Evolutionary conservation across 192 early-diverging fungal species (phyloP).

Genomic region (Coemansia sp.): DNA sequence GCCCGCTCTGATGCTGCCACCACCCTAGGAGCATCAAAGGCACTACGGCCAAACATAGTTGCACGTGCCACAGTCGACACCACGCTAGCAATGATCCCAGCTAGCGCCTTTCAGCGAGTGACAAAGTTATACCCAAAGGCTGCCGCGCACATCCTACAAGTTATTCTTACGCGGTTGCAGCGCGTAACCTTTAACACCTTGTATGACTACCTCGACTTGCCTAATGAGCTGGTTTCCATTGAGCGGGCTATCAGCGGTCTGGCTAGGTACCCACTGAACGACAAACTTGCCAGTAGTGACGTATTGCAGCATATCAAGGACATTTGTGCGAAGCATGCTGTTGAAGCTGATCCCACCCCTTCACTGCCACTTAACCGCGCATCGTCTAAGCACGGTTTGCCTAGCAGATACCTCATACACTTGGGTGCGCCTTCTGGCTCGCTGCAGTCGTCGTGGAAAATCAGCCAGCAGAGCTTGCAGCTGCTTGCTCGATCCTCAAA

Average conservation of each 20-base stretch:
- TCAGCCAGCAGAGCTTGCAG: constrained; percentile 29
- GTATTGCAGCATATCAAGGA: constrained; percentile 16
- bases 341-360: not conserved
- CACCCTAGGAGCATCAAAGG: constrained; percentile 8
- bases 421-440: constrained; percentile 3
- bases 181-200: constrained; percentile 91
- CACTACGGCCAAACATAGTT: constrained; percentile 74
- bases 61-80: constrained; percentile 83
- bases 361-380: constrained; percentile 4
- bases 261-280: constrained; percentile 18
- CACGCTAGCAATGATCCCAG: constrained; percentile 92
- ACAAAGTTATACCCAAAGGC: constrained; percentile 89
- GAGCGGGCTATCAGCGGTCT: constrained; percentile 83
- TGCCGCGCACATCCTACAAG: constrained; percentile 91
- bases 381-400: not conserved
- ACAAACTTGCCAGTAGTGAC: constrained; percentile 16
- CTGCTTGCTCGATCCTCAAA: constrained; percentile 3
- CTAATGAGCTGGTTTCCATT: constrained; percentile 80
- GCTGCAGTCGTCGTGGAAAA: constrained; percentile 34
- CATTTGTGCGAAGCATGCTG: not conserved
- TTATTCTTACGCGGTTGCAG: constrained; percentile 93
- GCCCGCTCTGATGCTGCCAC: not conserved
- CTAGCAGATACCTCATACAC: not conserved
- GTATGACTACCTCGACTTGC: constrained; percentile 82
- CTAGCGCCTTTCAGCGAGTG: constrained; percentile 84